Evolutionary conservation across 2,329 filamentous ascomycete genomes (phyloP).

Genomic region (Penicillium digitatum): DNA sequence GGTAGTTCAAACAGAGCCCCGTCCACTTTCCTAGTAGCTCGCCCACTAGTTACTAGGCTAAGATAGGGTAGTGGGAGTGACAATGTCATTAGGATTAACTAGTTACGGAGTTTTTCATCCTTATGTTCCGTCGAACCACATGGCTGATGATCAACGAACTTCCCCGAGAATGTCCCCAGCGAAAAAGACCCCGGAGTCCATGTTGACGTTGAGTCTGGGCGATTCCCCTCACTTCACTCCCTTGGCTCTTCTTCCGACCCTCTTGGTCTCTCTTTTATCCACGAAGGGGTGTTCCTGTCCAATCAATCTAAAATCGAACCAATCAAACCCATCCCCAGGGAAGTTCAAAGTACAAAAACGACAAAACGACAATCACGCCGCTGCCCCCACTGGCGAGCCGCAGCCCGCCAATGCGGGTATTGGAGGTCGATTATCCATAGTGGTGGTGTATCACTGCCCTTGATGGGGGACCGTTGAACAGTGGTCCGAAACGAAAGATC

Average conservation of each 20-base stretch:
- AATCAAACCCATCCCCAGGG: not conserved
- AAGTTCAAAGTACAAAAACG: not conserved
- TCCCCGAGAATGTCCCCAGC: not conserved
- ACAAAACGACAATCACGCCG: not conserved
- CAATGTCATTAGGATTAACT: no score
- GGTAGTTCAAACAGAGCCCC: not conserved
- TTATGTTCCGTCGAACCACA: not conserved
- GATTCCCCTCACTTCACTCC: not conserved
- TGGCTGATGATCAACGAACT: not conserved
- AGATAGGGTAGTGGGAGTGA: not conserved
- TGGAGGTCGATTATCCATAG: not conserved
- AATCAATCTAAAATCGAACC: not conserved
- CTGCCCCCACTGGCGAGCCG: not conserved
- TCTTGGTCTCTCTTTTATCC: not conserved
- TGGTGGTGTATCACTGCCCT: not conserved
- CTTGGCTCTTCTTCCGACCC: not conserved
- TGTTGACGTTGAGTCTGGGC: not conserved
- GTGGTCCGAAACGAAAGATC: conserved; percentile 9
- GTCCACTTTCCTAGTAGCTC: not conserved
- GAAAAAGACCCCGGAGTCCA: not conserved
- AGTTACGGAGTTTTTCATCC: no score
- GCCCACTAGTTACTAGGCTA: not conserved
- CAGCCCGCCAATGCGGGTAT: not conserved
- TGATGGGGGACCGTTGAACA: conserved; percentile 9
- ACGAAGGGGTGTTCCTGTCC: not conserved